These are phyloP conservation scores for Haematococcus lacustris DNA, from an alignment of 139 green algal species.

Conservation along the genomic window DNA sequence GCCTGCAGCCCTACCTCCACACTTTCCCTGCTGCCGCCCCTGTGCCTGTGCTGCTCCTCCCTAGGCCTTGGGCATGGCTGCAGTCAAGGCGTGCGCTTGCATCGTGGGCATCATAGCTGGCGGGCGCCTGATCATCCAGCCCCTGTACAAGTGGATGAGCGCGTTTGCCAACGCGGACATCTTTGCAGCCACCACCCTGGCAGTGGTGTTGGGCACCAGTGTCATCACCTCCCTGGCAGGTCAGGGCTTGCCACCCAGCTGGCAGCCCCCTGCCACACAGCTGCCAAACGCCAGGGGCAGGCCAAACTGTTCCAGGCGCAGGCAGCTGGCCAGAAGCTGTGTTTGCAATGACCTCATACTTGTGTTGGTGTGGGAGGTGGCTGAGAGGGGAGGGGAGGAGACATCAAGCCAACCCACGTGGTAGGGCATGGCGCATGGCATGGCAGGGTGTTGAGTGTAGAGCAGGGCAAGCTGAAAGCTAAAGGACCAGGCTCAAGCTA, in stretches of 20 bases:
- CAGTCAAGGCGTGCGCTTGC: constrained; percentile 83
- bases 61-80: constrained; percentile 82
- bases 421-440: no score
- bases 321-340: no score
- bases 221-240: constrained; percentile 62
- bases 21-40: no score
- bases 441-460: no score
- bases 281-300: no score
- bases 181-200: constrained; percentile 85
- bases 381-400: no score
- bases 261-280: no score
- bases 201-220: constrained; percentile 56
- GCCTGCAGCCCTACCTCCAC: no score
- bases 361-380: not conserved
- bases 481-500: not conserved
- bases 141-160: constrained; percentile 71
- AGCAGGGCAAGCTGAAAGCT: no score
- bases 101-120: constrained; percentile 62
- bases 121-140: constrained; percentile 54
- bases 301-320: constrained; percentile 78
- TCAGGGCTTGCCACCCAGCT: constrained; percentile 51
- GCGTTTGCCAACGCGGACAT: constrained; percentile 89
- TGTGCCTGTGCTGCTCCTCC: constrained; percentile 11
- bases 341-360: no score
- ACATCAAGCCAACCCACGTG: no score